phyloP scores from a whole-genome alignment of 1,139 yeast species.

The Kodamaea sp. region DNA sequence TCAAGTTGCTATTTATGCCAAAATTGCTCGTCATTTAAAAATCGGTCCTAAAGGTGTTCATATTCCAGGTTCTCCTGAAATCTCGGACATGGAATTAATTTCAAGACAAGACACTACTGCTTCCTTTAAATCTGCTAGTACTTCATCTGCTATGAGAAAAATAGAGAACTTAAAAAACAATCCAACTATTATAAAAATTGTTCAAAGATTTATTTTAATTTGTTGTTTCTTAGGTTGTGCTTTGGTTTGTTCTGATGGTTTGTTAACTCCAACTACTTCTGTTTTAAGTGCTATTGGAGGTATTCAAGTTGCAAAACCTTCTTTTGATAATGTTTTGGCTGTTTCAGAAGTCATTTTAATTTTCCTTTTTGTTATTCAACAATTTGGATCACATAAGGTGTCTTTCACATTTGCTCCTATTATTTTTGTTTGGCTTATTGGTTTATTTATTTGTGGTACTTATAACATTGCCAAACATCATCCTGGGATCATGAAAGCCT shows the following conservation, averaged over 20 bases:
- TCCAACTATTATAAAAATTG: slow-evolving; percentile 22
- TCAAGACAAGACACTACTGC: slow-evolving; percentile 40
- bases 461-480: slow-evolving; percentile 39
- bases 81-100: slow-evolving; percentile 34
- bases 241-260: slow-evolving; percentile 55
- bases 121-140: slow-evolving; percentile 13
- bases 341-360: slow-evolving; percentile 48
- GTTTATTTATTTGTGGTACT: slow-evolving; percentile 44
- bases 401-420: slow-evolving; percentile 51
- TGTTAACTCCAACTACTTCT: slow-evolving; percentile 60
- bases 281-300: slow-evolving; percentile 52
- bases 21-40: slow-evolving; percentile 46
- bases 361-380: slow-evolving; percentile 42
- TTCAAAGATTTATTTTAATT: slow-evolving; percentile 33
- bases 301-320: slow-evolving; percentile 44
- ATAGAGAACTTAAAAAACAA: slow-evolving; percentile 19
- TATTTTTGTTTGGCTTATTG: slow-evolving; percentile 47
- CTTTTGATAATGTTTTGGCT: slow-evolving; percentile 40
- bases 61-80: slow-evolving; percentile 37
- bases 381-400: slow-evolving; percentile 43
- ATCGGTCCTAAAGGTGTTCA: slow-evolving; percentile 48
- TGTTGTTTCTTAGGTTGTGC: slow-evolving; percentile 54
- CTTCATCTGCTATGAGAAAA: slow-evolving; percentile 10
- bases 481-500: slow-evolving; percentile 45
- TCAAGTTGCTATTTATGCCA: slow-evolving; percentile 57